Conservation (phyloP, 1,139 yeast genomes). For the Yamadazyma dushanensis region DNA sequence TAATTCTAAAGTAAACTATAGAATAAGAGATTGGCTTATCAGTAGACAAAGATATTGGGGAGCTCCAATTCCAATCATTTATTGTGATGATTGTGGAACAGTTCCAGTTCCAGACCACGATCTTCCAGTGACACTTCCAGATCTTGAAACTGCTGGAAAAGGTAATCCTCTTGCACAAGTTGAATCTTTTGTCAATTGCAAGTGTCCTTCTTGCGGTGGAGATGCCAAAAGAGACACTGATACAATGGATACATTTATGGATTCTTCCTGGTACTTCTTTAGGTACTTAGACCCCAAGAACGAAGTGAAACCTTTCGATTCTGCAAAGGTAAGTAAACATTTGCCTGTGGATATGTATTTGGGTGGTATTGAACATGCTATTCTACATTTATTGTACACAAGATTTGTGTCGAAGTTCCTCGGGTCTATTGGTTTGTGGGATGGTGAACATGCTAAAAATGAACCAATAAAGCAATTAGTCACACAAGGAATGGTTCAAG, state of each 20-base stretch:
- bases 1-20: conserved; percentile 49
- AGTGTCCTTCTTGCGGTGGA: conserved; percentile 79
- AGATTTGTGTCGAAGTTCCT: conserved; percentile 83
- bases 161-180: conserved; percentile 74
- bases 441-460: conserved; percentile 44
- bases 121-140: conserved; percentile 79
- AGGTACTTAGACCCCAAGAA: conserved; percentile 80
- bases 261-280: conserved; percentile 94
- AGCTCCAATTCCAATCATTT: conserved; percentile 93
- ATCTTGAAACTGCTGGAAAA: conserved; percentile 45
- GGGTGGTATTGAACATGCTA: conserved; percentile 97
- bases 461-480: conserved; percentile 82
- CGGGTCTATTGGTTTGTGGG: conserved; percentile 56
- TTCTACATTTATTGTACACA: conserved; percentile 80
- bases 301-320: conserved; percentile 48
- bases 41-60: conserved; percentile 98
- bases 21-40: conserved; percentile 88
- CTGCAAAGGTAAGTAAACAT: conserved; percentile 48
- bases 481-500: conserved; percentile 98
- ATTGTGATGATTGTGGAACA: conserved; percentile 80
- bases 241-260: conserved; percentile 98
- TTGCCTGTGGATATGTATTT: conserved; percentile 89
- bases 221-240: conserved; percentile 87
- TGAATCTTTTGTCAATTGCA: conserved; percentile 67
- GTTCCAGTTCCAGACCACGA: conserved; percentile 88